Evolutionary conservation across 2,329 filamentous ascomycete genomes (phyloP), one percentile per base, ranked within the genome.

Genomic region (Delphinella strobiligena): DNA sequence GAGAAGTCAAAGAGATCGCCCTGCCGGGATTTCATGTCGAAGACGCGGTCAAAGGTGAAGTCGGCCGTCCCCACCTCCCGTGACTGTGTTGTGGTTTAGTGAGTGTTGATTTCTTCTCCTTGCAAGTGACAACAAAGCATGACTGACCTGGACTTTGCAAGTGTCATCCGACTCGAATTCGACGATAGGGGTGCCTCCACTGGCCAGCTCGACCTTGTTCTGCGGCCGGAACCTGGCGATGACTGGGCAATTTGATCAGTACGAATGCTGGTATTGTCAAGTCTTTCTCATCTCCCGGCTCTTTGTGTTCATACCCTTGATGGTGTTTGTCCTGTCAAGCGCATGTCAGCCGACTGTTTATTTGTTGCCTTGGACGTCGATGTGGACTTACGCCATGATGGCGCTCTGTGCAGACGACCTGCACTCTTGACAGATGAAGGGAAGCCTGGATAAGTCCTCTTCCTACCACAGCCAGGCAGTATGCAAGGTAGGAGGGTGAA

Each of bases 1-100:
- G 91, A 96, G 68, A 91, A 98, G 64, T 96, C 85, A 68, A 98
- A 98, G 55, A 98, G 87, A 64, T 96, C 88, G 56, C 76, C 71
- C 65, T 98, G 91, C 55, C 78, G 78, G 55, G 85, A 91, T 62
- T 74, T 71, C 84, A 94, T 96, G 60, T 85, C 86, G 68, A 98
- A 98, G 50, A 98, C 86, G 47, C 89, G 83, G 62, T 98, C 91
- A 63, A 96, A 98, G 47, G 91, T 98, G 62, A 96, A 98, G 60
- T 78, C 72, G 44, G 86, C 86, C 50, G 80, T 69, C 38, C 47
- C 51, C 46, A 80, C 82, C 61, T 95, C 88, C 59, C 72, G 78
- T 49, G 86, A 93, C 81, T 93, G 58, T 41, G 45, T 9, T 10
- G 22, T n/a, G n/a, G n/a, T n/a, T n/a, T n/a, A n/a, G n/a, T n/a